A percentile compares a stretch with the other conserved stretches of the same genome.
Conservation (phyloP, 2,329 filamentous ascomycete species). For the Rugonectria rugulosa region DNA sequence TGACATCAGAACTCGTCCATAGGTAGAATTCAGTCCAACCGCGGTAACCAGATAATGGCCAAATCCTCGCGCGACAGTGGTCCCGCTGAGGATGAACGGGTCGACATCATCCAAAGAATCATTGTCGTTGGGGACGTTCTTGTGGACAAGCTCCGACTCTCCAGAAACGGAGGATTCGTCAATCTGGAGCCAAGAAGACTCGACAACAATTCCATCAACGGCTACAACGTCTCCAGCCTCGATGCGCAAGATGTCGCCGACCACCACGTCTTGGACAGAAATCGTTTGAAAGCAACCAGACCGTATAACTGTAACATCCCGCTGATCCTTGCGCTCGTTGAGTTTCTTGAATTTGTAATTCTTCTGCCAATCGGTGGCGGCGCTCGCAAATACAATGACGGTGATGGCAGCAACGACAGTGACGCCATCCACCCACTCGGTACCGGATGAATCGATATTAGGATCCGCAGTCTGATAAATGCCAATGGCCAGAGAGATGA, state of each 20-base stretch:
- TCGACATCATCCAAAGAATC: conserved; percentile 68
- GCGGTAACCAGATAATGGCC: conserved; percentile 80
- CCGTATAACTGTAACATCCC: conserved; percentile 77
- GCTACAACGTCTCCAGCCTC: conserved; percentile 77
- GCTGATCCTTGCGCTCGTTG: conserved; percentile 81
- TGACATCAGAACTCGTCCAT: conserved; percentile 81
- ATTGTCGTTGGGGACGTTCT: conserved; percentile 66
- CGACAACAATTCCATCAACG: conserved; percentile 73
- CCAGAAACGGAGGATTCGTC: conserved; percentile 81
- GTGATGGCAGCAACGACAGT: conserved; percentile 80
- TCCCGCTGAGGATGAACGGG: conserved; percentile 82
- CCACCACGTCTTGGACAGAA: conserved; percentile 74
- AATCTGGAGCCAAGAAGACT: conserved; percentile 61
- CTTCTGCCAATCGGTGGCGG: conserved; percentile 84
- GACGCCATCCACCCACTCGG: conserved; percentile 85
- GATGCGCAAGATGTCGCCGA: conserved; percentile 76
- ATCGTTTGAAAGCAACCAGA: conserved; percentile 75
- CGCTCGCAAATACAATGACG: conserved; percentile 78
- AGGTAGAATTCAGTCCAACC: conserved; percentile 75
- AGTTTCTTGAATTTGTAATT: conserved; percentile 82
- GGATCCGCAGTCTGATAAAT: conserved; percentile 74
- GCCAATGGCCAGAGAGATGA: conserved; percentile 77
- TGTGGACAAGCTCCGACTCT: conserved; percentile 77
- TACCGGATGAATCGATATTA: conserved; percentile 57
- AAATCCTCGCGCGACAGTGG: conserved; percentile 78